Evolutionary conservation across 2,329 filamentous ascomycete species (phyloP).

Genomic region (Beauveria bassiana): DNA sequence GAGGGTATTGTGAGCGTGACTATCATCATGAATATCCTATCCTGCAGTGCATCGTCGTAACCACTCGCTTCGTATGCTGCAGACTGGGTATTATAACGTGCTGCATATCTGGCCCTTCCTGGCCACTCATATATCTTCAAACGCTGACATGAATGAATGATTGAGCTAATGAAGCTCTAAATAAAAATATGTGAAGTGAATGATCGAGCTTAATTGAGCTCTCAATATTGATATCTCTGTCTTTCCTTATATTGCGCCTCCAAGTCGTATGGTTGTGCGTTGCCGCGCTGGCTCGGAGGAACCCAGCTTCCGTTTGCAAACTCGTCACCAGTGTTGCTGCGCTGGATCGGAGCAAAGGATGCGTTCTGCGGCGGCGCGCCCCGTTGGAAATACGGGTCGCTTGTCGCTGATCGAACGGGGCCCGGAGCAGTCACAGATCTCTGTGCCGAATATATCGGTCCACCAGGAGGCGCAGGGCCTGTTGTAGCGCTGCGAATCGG

Average conservation of each 20-base stretch:
- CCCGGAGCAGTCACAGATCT: conserved; percentile 39
- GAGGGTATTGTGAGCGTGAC: neutral
- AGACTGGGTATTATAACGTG: conserved; percentile 3
- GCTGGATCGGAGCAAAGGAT: neutral
- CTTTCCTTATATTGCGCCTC: conserved; percentile 23
- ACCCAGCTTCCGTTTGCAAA: neutral
- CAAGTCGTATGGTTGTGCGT: conserved; percentile 29
- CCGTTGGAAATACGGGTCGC: conserved; percentile 16
- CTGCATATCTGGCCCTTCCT: neutral
- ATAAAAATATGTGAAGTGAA: too few relatives aligned
- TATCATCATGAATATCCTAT: conserved; percentile 7
- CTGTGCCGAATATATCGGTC: conserved; percentile 29
- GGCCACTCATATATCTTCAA: neutral
- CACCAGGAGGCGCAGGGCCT: conserved; percentile 26
- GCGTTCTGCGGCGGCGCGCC: neutral
- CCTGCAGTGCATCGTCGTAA: neutral
- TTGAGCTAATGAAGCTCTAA: neutral
- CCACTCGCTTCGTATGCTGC: neutral
- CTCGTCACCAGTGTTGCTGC: neutral
- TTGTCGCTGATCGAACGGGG: conserved; percentile 21
- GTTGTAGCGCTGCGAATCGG: conserved; percentile 19
- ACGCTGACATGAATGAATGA: neutral
- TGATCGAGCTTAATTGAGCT: neutral
- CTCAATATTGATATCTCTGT: neutral
- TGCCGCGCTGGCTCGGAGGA: conserved; percentile 17